phyloP scores from a whole-genome alignment of 2,329 filamentous ascomycete genomes.

The Microcyclospora tardicrescens region DNA sequence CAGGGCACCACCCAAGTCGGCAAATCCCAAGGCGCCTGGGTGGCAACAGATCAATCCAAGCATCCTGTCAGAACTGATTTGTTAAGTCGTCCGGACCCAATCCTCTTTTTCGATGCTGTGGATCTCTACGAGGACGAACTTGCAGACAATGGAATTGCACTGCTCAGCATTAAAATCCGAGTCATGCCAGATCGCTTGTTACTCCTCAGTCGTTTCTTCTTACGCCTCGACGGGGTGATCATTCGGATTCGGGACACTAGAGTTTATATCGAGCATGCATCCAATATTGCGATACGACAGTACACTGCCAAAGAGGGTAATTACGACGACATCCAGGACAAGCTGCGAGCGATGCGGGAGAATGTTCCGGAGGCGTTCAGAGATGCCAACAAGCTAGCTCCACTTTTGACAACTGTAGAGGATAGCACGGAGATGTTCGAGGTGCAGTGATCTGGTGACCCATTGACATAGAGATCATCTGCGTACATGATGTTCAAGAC shows the following conservation, averaged over 20 bases:
- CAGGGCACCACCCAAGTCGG: slow-evolving; percentile 47
- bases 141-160: slow-evolving; percentile 89
- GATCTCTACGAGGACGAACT: slow-evolving; percentile 95
- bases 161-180: slow-evolving; percentile 79
- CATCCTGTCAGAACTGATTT: slow-evolving; percentile 69
- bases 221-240: slow-evolving; percentile 83
- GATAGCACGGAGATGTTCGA: slow-evolving; percentile 44
- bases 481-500: too few species aligned
- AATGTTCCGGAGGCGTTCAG: slow-evolving; percentile 65
- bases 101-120: slow-evolving; percentile 92
- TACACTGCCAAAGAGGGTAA: slow-evolving; percentile 77
- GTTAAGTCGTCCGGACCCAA: slow-evolving; percentile 78
- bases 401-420: slow-evolving; percentile 58
- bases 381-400: slow-evolving; percentile 64
- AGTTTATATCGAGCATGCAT: slow-evolving; percentile 79
- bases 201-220: slow-evolving; percentile 74
- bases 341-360: slow-evolving; percentile 46
- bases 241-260: slow-evolving; percentile 80
- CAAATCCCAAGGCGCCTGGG: slow-evolving; percentile 11
- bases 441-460: slow-evolving; percentile 9
- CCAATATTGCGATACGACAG: slow-evolving; percentile 68
- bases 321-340: slow-evolving; percentile 60
- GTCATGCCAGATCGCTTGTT: slow-evolving; percentile 86
- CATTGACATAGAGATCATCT: too few species aligned
- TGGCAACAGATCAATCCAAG: slow-evolving; percentile 22